phyloP scores from a whole-genome alignment of 2,329 filamentous ascomycete genomes.

The Blastomyces silverae region DNA sequence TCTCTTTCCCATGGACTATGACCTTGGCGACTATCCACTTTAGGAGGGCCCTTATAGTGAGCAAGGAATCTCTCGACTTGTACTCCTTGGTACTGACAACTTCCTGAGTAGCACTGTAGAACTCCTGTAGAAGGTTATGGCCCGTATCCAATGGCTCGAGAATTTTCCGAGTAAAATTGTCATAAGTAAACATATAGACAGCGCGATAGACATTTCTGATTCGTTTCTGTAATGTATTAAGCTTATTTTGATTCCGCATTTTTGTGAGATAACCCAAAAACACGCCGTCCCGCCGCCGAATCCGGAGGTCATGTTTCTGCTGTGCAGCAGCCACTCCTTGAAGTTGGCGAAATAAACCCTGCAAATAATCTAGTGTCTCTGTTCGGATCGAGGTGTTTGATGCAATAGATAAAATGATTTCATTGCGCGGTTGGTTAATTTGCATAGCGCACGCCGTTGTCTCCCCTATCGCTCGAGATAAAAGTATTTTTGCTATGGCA shows the following conservation, averaged over 20 bases:
- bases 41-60: slow-evolving; percentile 1
- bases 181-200: slow-evolving; percentile 1
- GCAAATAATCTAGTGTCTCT: not conserved
- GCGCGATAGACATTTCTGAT: not conserved
- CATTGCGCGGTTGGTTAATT: not conserved
- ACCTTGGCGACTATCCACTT: not conserved
- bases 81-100: not conserved
- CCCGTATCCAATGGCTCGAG: not conserved
- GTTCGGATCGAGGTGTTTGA: not conserved
- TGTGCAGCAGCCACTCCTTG: slow-evolving; percentile 1
- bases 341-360: not conserved
- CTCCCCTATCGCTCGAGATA: not conserved
- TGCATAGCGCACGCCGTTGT: not conserved
- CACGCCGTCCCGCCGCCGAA: not conserved
- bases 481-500: slow-evolving; percentile 2
- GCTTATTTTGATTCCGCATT: not conserved
- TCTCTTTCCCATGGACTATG: not conserved
- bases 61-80: not conserved
- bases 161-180: not conserved
- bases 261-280: not conserved
- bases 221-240: not conserved
- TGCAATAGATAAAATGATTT: not conserved
- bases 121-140: not conserved
- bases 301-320: not conserved
- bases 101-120: not conserved